Evolutionary conservation across 257 asterid genomes (phyloP).

Genomic region (Petunia axillaris): DNA sequence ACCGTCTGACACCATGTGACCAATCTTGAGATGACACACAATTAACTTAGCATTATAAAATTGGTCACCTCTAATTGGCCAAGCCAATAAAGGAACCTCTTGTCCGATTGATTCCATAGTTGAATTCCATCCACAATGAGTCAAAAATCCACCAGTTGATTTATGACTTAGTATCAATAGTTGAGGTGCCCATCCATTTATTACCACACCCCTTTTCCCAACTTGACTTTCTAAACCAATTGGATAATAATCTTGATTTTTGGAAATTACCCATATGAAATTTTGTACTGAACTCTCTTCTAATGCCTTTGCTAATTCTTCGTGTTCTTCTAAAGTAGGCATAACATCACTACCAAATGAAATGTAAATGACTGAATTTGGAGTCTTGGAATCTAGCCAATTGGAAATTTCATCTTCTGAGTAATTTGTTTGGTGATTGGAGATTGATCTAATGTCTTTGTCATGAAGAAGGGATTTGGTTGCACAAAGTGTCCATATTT

Average conservation of each 20-base stretch:
- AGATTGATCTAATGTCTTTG: conserved; percentile 46
- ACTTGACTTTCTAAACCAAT: conserved; percentile 47
- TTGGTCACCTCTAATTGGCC: conserved; percentile 91
- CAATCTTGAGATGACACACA: conserved; percentile 49
- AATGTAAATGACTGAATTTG: conserved; percentile 59
- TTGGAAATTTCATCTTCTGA: conserved; percentile 61
- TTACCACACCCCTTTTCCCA: conserved; percentile 56
- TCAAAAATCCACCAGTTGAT: conserved; percentile 61
- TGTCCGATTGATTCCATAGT: conserved; percentile 62
- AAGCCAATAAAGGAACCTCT: conserved; percentile 65
- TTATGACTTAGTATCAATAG: conserved; percentile 60
- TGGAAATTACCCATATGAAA: conserved; percentile 78
- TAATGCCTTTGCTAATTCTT: conserved; percentile 52
- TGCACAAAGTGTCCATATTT: conserved; percentile 47
- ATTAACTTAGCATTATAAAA: conserved; percentile 57
- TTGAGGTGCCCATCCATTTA: conserved; percentile 87
- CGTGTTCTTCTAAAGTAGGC: conserved; percentile 61
- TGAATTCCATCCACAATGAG: conserved; percentile 89
- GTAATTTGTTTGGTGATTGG: conserved; percentile 46
- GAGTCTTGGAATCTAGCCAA: conserved; percentile 65
- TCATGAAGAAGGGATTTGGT: conserved; percentile 47
- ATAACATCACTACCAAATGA: conserved; percentile 80
- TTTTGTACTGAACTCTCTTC: conserved; percentile 41
- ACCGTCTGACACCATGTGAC: conserved; percentile 38
- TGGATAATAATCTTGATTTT: conserved; percentile 55